These are phyloP conservation scores for Mortierella sp. DNA, from an alignment of 371 early-diverging fungal genomes.

Conservation along the genomic window DNA sequence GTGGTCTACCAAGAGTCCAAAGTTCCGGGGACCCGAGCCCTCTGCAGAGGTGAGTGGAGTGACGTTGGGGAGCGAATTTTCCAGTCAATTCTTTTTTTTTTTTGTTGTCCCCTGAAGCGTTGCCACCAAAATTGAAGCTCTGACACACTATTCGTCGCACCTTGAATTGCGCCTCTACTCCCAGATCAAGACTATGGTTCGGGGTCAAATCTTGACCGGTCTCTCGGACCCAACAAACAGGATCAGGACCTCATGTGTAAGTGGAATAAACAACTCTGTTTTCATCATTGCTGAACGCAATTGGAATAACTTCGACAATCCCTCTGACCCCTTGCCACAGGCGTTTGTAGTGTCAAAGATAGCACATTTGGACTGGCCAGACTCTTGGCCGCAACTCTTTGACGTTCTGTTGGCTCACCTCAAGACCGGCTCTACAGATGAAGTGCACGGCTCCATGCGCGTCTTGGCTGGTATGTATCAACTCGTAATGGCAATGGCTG, in stretches of 20 bases:
- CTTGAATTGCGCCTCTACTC: not conserved
- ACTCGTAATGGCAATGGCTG: not conserved
- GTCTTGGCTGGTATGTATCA: constrained; percentile 71
- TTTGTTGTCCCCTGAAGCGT: constrained; percentile 19
- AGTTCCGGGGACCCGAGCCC: constrained; percentile 63
- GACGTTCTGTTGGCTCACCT: constrained; percentile 80
- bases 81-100: not conserved
- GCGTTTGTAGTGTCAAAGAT: constrained; percentile 91
- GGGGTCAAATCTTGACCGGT: constrained; percentile 48
- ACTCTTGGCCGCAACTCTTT: constrained; percentile 93
- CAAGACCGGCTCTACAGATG: constrained; percentile 74
- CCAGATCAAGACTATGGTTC: constrained; percentile 54
- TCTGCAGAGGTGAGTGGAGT: constrained; percentile 35
- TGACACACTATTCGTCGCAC: not conserved
- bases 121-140: not conserved
- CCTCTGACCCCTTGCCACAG: constrained; percentile 40
- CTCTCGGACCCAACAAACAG: constrained; percentile 55
- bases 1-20: constrained; percentile 79
- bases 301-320: not conserved
- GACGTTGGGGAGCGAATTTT: not conserved
- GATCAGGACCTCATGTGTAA: constrained; percentile 51
- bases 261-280: not conserved
- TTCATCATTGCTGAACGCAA: not conserved
- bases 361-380: constrained; percentile 94
- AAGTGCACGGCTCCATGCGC: constrained; percentile 92